Evolutionary conservation across 345 rosid species (phyloP), one percentile per base, ranked within the genome.

Genomic region (Xanthoceras sorbifolium): DNA sequence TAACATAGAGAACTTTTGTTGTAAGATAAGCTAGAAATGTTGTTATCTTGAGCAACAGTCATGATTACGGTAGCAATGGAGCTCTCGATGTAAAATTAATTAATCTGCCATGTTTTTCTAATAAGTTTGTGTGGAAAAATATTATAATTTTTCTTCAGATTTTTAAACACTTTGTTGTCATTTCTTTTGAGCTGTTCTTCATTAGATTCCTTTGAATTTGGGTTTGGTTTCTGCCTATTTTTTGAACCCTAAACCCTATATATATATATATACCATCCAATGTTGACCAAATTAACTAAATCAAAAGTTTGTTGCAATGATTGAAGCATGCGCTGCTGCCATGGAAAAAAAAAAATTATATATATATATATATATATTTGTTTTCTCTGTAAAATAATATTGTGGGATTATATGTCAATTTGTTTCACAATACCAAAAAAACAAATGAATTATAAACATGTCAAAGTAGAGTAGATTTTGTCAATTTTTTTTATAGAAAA

Each of bases 241-340:
- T 55, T 18, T 18, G 12, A 55, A 7, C 9, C 25, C 8, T 7
- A 55, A 55, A 22, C 26, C 20, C n/a, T n/a, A n/a, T n/a, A n/a
- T n/a, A n/a, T n/a, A n/a, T n/a, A n/a, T n/a, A n/a, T 17, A 17
- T 18, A 32, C 20, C 9, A 54, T 25, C 32, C 14, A 60, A 22
- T 8, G 71, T 67, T 40, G 54, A 67, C 71, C 71, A 67, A 0
- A 18, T 26, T 11, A 50, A 9, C 25, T 5, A 54, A 54, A 22
- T 17, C 62, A 22, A 57, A 70, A 3, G 25, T 70, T 18, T 54
- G 74, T 54, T 55, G 25, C 32, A 71, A 71, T 34, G 50, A 71
- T 71, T 55, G 36, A 34, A 55, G 74, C 64, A 71, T 12, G 64
- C 40, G n/a, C 26, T 69, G 34, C 2, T 62, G 32, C 17, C 29